Conservation (phyloP, 371 early-diverging fungal genomes). For the Mortierella polycephala region DNA sequence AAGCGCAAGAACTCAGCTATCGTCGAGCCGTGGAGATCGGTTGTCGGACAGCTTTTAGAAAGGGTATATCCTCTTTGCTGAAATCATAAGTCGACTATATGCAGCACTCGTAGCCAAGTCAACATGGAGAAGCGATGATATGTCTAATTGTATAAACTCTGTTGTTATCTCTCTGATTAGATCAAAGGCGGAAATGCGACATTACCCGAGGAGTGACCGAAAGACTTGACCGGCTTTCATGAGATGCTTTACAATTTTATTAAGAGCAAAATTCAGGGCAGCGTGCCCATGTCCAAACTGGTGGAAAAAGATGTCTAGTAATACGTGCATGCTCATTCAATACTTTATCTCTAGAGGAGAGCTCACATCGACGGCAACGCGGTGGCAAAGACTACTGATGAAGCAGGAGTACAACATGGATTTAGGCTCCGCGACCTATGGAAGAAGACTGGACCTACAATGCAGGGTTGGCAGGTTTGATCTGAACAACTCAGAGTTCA, state of each 20-base stretch:
- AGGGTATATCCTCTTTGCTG: conserved; percentile 12
- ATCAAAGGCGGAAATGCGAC: no score
- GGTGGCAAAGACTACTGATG: conserved; percentile 20
- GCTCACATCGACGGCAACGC: conserved; percentile 22
- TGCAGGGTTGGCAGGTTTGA: conserved; percentile 14
- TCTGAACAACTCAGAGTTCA: conserved; percentile 30
- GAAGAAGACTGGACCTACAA: conserved; percentile 20
- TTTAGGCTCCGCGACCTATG: conserved; percentile 10
- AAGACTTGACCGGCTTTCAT: no score
- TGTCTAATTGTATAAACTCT: no score
- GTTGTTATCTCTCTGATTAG: no score
- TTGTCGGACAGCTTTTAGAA: conserved; percentile 22
- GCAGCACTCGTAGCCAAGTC: background rate
- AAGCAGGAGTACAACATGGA: conserved; percentile 19
- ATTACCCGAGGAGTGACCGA: no score
- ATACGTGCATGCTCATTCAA: background rate
- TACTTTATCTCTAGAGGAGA: conserved; percentile 13
- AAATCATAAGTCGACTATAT: conserved; percentile 1
- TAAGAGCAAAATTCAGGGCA: no score
- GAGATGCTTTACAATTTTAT: no score
- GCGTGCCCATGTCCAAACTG: no score
- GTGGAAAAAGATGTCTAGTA: no score
- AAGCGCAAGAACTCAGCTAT: conserved; percentile 21
- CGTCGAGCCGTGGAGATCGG: conserved; percentile 18
- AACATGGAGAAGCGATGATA: background rate